Base-by-base conservation (phyloP, 768 basidiomycete genomes). In the Lactarius vividus region DNA sequence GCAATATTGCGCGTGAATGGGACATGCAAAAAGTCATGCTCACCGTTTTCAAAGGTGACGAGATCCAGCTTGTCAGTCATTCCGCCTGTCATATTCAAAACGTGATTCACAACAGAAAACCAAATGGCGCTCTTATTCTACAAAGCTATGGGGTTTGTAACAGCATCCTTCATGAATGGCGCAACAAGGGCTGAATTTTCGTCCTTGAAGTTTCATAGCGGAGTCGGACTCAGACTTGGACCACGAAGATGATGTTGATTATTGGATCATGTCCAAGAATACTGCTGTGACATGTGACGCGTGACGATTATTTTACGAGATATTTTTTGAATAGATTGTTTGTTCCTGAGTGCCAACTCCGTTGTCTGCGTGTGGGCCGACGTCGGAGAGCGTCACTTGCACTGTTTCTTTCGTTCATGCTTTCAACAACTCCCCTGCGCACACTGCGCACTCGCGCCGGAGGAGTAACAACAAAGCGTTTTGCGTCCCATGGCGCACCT, bases 31-130 rank as follows among this genome's bases (percentile, higher is more conserved):
- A 88, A 72, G 74, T 90, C 31, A 83, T 88, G 80, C 81, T 94
- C 18, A 94, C 92, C 0, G 89, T 86, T 1, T 82, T 94, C 69
- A 87, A 85, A 82, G 80, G 92, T 91, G 39, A n/a, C 75, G 64
- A 40, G 16, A 28, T 35, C 23, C 18, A 4, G 15, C 37, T 33
- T 26, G 29, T 26, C 13, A 23, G 29, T 23, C 10, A 26, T 37
- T 18, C 52, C 61, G 23, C n/a, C 26, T 9, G 23, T n/a, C 20
- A 29, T 31, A 15, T 49, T 42, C 13, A 65, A 66, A 16, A 62
- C 69, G 39, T 54, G 56, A 13, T 16, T 15, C 39, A 8, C 20
- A 31, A 35, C 67, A 87, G 85, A 72, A 1, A 88, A 88, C 69
- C 49, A 65, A 7, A 65, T 69, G 5, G 85, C 85, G 0, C 61